Conservation (phyloP, 2,329 filamentous ascomycete genomes). For the Aschersonia sp. region DNA sequence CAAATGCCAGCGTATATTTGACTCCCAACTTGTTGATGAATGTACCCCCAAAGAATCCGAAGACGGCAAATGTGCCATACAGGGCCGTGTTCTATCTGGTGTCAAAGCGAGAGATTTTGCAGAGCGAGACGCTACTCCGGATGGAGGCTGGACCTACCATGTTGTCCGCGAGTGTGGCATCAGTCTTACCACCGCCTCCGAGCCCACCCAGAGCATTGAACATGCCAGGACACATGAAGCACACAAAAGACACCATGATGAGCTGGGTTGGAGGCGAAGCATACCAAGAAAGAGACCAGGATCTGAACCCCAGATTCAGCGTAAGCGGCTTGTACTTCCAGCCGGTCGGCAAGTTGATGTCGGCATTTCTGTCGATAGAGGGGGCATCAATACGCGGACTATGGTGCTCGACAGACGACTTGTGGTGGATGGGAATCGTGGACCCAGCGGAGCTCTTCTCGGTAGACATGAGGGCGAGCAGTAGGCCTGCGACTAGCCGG, state of each 20-base stretch:
- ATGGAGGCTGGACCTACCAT: conserved; percentile 9
- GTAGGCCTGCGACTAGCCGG: too few relatives aligned
- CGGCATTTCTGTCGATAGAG: neutral
- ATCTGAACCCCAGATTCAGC: conserved; percentile 23
- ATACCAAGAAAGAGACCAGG: conserved; percentile 44
- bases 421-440: neutral
- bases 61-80: conserved; percentile 53
- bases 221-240: conserved; percentile 56
- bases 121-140: neutral
- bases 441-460: too few relatives aligned
- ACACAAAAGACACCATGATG: conserved; percentile 43
- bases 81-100: conserved; percentile 42
- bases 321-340: conserved; percentile 47
- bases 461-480: too few relatives aligned
- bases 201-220: conserved; percentile 54
- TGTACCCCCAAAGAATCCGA: conserved; percentile 58
- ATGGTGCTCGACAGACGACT: neutral
- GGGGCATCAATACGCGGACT: neutral
- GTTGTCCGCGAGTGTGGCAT: conserved; percentile 27
- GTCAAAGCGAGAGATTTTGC: neutral
- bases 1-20: conserved; percentile 50
- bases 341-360: conserved; percentile 20
- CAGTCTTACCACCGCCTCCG: conserved; percentile 40
- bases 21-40: conserved; percentile 65
- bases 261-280: conserved; percentile 61